Percentiles rank a stretch among this genome's conserved stretches.
phyloP scores from a whole-genome alignment of 2,329 filamentous ascomycete genomes.

The Fusarium sp. region DNA sequence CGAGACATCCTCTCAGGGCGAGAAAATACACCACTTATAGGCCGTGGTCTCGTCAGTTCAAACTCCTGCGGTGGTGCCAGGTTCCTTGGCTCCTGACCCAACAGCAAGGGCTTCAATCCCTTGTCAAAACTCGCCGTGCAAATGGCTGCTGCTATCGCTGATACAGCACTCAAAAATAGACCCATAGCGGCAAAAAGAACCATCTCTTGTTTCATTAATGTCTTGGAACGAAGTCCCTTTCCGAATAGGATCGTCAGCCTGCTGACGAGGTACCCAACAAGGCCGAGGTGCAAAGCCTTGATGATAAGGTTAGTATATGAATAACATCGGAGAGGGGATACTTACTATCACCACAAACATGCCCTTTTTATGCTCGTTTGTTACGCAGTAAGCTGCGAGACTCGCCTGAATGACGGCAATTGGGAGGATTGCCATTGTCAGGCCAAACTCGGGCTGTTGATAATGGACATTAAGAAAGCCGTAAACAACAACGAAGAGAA shows the following conservation, averaged over 20 bases:
- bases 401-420: background rate
- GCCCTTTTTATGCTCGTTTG: background rate
- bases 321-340: background rate
- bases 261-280: background rate
- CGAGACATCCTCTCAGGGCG: background rate
- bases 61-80: background rate
- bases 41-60: background rate
- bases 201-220: background rate
- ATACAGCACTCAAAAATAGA: background rate
- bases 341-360: background rate
- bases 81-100: background rate
- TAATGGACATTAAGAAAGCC: background rate
- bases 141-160: background rate
- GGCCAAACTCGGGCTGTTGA: background rate
- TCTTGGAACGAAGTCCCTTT: background rate
- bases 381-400: background rate
- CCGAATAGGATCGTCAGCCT: background rate
- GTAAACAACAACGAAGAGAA: background rate
- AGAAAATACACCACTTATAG: background rate
- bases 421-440: background rate
- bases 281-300: background rate
- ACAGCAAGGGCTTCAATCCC: background rate
- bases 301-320: background rate
- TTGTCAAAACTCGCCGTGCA: background rate
- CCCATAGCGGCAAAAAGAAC: background rate